These are phyloP conservation scores for Trametes cubensis DNA, from an alignment of 768 basidiomycete species.

Conservation along the genomic window DNA sequence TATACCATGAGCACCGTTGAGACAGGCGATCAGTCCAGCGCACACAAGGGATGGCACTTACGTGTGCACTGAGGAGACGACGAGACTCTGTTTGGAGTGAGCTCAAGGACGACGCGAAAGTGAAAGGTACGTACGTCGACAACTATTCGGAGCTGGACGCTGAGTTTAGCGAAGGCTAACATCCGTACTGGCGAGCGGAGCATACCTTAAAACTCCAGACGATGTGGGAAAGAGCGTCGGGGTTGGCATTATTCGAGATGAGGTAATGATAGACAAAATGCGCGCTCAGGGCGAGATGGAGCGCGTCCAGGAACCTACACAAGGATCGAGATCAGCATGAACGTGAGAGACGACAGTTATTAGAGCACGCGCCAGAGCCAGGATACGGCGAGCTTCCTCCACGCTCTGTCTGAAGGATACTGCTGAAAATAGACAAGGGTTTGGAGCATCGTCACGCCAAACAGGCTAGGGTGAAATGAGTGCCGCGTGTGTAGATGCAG, in stretches of 20 bases:
- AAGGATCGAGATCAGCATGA: background rate
- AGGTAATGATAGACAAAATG: conserved; percentile 29
- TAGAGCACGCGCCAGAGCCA: conserved; percentile 21
- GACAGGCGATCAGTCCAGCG: too few relatives aligned
- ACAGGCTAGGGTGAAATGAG: conserved; percentile 8
- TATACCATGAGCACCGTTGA: background rate
- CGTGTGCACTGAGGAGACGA: conserved; percentile 27
- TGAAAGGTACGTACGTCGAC: conserved; percentile 19
- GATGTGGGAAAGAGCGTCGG: conserved; percentile 20
- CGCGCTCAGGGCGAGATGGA: conserved; percentile 24
- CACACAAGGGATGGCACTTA: conserved; percentile 1
- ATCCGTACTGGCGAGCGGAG: background rate
- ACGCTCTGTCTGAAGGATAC: conserved; percentile 20
- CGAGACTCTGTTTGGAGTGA: conserved; percentile 7
- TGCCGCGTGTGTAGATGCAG: background rate
- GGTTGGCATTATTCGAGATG: conserved; percentile 22
- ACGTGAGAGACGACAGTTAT: background rate
- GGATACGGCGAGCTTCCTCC: conserved; percentile 25
- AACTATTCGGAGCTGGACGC: conserved; percentile 20
- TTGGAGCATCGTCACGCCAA: conserved; percentile 28
- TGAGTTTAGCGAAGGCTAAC: background rate
- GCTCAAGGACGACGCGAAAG: background rate
- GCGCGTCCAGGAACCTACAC: conserved; percentile 25
- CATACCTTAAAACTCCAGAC: conserved; percentile 29
- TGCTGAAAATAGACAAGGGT: conserved; percentile 26